Base-by-base conservation (phyloP, 1,284 basidiomycete species). In the Inonotus obliquus region DNA sequence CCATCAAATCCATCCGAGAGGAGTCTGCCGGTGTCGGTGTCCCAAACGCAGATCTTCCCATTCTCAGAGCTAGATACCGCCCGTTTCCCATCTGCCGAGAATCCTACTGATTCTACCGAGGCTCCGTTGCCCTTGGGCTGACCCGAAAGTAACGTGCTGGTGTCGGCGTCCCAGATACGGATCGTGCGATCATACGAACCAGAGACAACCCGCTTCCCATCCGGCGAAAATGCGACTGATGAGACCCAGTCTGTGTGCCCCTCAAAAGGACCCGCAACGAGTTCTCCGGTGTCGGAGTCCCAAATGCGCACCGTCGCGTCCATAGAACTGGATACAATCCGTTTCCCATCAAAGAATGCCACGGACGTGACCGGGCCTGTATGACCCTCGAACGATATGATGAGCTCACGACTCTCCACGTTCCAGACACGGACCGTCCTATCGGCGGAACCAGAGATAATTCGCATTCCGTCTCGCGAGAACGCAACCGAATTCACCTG, bases 211-310 rank as follows among this genome's bases (percentile, higher is more conserved):
- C n/a, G n/a, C n/a, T n/a, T n/a, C n/a, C n/a, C n/a, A n/a, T n/a
- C n/a, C n/a, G n/a, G n/a, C n/a, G n/a, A n/a, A n/a, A n/a, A n/a
- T n/a, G n/a, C n/a, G n/a, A n/a, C n/a, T n/a, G n/a, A n/a, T n/a
- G n/a, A n/a, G n/a, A n/a, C n/a, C n/a, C n/a, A n/a, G n/a, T n/a
- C n/a, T n/a, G n/a, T n/a, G n/a, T n/a, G n/a, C n/a, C n/a, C n/a
- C n/a, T n/a, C n/a, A n/a, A n/a, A n/a, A n/a, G n/a, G n/a, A n/a
- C n/a, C n/a, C n/a, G n/a, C n/a, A n/a, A n/a, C n/a, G n/a, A n/a
- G n/a, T n/a, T n/a, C n/a, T n/a, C n/a, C n/a, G n/a, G 61, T 61
- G 14, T 39, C 55, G n/a, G 54, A 41, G 60, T 67, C 60, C 67
- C 65, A 67, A 14, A 67, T 61, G 11, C 45, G 21, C 13, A 67